Conservation (phyloP, 805 yeast genomes). For the Candida pseudoglaebosa region DNA sequence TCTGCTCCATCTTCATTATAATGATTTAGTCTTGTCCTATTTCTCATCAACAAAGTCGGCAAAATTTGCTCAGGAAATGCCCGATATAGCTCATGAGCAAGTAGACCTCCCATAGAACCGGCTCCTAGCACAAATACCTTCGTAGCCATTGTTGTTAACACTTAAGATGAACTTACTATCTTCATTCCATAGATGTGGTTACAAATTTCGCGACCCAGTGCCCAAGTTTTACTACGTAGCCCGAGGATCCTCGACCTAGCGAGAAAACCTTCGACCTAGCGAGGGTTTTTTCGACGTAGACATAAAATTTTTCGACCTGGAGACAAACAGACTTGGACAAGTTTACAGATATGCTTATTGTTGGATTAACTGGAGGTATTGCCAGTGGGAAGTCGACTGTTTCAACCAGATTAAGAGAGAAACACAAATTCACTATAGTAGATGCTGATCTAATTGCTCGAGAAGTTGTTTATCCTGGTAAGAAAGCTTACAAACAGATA, state of each 20-base stretch:
- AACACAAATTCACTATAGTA: slow-evolving; percentile 55
- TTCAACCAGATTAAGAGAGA: slow-evolving; percentile 51
- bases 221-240: too few species aligned
- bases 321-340: too few species aligned
- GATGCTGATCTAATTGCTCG: slow-evolving; percentile 93
- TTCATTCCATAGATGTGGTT: too few species aligned
- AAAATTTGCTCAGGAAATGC: slow-evolving; percentile 38
- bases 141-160: slow-evolving; percentile 6
- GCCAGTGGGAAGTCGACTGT: slow-evolving; percentile 97
- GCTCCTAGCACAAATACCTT: slow-evolving; percentile 46
- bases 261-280: too few species aligned
- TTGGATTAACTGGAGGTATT: slow-evolving; percentile 97
- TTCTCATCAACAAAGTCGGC: slow-evolving; percentile 30
- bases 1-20: slow-evolving; percentile 41
- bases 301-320: too few species aligned
- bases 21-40: slow-evolving; percentile 36
- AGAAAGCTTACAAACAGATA: slow-evolving; percentile 62
- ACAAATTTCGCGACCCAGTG: too few species aligned
- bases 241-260: too few species aligned
- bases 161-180: neutral
- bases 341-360: slow-evolving; percentile 62
- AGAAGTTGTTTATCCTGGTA: slow-evolving; percentile 80
- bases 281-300: too few species aligned
- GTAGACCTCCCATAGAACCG: slow-evolving; percentile 49
- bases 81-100: slow-evolving; percentile 43